Evolutionary conservation across 441 rosid genomes (phyloP).

Genomic region (Bruguiera hainesii): DNA sequence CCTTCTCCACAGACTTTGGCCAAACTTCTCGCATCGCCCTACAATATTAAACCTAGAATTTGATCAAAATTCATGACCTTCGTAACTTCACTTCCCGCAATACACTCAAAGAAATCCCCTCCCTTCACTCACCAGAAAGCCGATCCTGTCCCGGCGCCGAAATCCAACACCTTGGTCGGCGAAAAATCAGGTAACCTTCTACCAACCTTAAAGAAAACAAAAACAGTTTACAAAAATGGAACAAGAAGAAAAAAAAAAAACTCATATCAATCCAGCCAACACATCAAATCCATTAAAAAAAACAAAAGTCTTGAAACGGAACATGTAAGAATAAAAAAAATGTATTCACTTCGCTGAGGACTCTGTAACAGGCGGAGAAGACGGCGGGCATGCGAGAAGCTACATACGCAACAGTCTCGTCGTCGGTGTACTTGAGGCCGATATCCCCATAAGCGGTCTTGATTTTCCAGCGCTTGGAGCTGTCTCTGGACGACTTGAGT

Average conservation of each 20-base stretch:
- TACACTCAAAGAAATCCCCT: constrained; percentile 7
- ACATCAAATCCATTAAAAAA: not conserved
- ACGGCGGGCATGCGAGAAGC: constrained; percentile 98
- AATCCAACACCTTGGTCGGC: constrained; percentile 73
- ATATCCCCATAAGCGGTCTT: constrained; percentile 80
- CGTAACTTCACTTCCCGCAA: not conserved
- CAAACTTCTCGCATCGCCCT: constrained; percentile 92
- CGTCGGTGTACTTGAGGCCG: constrained; percentile 68
- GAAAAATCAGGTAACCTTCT: constrained; percentile 67
- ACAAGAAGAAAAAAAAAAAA: not conserved
- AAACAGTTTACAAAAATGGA: not conserved
- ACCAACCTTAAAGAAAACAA: constrained; percentile 40
- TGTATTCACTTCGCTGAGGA: constrained; percentile 60
- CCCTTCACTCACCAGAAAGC: constrained; percentile 71
- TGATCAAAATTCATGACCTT: constrained; percentile 18
- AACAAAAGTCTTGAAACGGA: too few relatives aligned
- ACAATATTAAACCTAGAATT: constrained; percentile 10
- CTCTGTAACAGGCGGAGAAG: constrained; percentile 75
- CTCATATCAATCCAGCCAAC: not conserved
- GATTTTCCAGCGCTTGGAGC: constrained; percentile 79
- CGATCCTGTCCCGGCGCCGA: constrained; percentile 96
- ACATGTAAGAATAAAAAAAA: not conserved
- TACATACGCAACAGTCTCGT: constrained; percentile 79
- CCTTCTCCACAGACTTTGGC: constrained; percentile 67
- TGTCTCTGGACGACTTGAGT: constrained; percentile 73